Evolutionary conservation across 2,329 filamentous ascomycete genomes (phyloP).

Genomic region (Hymenoscyphus salicellus): DNA sequence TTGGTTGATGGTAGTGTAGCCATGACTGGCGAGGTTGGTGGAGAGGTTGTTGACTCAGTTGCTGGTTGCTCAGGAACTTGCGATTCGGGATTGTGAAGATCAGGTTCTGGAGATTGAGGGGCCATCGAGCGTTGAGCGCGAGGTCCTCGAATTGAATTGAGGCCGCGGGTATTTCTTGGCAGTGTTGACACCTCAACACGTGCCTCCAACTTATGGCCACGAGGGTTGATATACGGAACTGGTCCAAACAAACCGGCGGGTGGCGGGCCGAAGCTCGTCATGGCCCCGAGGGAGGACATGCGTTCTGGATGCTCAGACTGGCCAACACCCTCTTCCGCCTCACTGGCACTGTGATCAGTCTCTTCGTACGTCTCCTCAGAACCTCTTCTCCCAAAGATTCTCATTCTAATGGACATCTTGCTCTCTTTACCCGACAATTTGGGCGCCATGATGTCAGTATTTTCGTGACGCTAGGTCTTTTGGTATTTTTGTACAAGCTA

Average conservation of each 20-base stretch:
- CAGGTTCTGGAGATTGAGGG: not conserved
- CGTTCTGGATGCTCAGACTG: not conserved
- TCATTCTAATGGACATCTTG: not conserved
- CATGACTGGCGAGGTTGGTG: too few relatives aligned
- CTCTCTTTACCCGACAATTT: not conserved
- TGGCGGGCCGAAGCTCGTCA: not conserved
- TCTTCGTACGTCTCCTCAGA: not conserved
- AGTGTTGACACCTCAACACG: not conserved
- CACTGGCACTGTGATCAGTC: not conserved
- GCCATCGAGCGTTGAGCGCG: too few relatives aligned
- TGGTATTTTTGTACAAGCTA: not conserved
- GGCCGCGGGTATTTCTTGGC: not conserved
- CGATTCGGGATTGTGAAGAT: not conserved
- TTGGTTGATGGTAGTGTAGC: too few relatives aligned
- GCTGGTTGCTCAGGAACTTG: not conserved
- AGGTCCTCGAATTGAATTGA: too few relatives aligned
- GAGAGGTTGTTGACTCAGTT: too few relatives aligned
- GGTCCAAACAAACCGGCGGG: not conserved
- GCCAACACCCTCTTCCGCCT: not conserved
- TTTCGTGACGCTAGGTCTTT: not conserved
- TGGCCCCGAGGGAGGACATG: not conserved
- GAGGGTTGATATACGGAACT: not conserved
- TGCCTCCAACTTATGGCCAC: not conserved
- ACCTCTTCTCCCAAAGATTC: not conserved
- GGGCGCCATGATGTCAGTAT: not conserved